These are phyloP conservation scores for Exophiala spinifera DNA, from an alignment of 2,329 filamentous ascomycete species.

Conservation along the genomic window DNA sequence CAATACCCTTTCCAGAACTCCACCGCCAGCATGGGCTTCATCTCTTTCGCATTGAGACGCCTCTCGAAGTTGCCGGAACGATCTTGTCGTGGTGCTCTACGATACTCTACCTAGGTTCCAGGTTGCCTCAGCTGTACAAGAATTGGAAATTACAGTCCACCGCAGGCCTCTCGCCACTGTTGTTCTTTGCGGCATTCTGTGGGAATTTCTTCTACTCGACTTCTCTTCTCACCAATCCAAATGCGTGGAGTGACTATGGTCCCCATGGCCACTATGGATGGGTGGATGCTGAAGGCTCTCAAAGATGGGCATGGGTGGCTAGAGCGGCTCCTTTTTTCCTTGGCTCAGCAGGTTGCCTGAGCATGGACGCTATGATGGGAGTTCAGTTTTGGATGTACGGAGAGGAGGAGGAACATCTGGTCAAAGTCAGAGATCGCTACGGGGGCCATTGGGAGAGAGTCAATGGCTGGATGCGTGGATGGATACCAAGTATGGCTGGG, in stretches of 20 bases:
- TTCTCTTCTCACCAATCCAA: conserved; percentile 61
- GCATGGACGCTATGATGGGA: conserved; percentile 60
- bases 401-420: conserved; percentile 45
- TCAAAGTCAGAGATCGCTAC: conserved; percentile 47
- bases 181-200: conserved; percentile 65
- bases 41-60: conserved; percentile 30
- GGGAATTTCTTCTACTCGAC: conserved; percentile 66
- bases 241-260: conserved; percentile 57
- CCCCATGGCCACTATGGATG: conserved; percentile 59
- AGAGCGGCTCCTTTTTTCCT: conserved; percentile 63
- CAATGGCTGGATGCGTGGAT: conserved; percentile 64
- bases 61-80: conserved; percentile 46
- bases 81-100: conserved; percentile 58
- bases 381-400: conserved; percentile 62
- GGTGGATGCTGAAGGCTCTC: conserved; percentile 55
- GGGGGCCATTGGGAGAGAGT: conserved; percentile 55
- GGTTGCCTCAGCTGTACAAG: conserved; percentile 64
- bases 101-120: conserved; percentile 56
- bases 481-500: conserved; percentile 55
- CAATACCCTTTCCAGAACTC: conserved; percentile 18
- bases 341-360: conserved; percentile 62
- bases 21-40: conserved; percentile 25
- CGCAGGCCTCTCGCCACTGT: conserved; percentile 58
- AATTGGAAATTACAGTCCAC: conserved; percentile 63
- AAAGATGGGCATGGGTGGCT: conserved; percentile 55